These are phyloP conservation scores for Sporothrix curviconia DNA, from an alignment of 2,329 filamentous ascomycete species.

Conservation along the genomic window DNA sequence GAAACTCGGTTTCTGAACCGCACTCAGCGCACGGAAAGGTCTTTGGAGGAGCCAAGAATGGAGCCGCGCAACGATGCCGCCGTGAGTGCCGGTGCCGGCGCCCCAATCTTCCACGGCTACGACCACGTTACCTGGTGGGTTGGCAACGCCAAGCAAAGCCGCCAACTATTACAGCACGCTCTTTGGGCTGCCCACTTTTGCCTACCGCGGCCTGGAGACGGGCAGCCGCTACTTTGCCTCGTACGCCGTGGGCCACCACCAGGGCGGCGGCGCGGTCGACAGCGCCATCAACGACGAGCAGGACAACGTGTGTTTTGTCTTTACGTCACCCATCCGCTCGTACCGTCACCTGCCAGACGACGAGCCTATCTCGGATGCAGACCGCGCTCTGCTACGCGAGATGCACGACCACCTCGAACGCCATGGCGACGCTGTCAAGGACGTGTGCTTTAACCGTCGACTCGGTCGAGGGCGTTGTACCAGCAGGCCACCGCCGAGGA, in stretches of 20 bases:
- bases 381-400: constrained; percentile 60
- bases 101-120: constrained; percentile 67
- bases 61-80: not conserved
- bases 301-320: constrained; percentile 68
- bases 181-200: constrained; percentile 77
- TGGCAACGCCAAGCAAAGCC: constrained; percentile 91
- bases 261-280: constrained; percentile 8
- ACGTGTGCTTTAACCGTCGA: constrained; percentile 95
- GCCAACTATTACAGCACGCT: constrained; percentile 81
- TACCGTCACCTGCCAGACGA: constrained; percentile 46
- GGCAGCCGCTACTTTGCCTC: constrained; percentile 74
- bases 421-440: constrained; percentile 91
- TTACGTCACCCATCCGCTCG: constrained; percentile 73
- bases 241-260: constrained; percentile 67
- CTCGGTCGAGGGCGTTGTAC: constrained; percentile 75
- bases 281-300: constrained; percentile 28
- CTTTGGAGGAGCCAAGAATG: constrained; percentile 1
- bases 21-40: constrained; percentile 48
- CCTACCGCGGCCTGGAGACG: constrained; percentile 84
- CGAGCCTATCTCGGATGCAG: constrained; percentile 56
- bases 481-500: constrained; percentile 61
- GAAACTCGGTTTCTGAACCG: constrained; percentile 30
- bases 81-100: not conserved
- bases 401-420: constrained; percentile 78
- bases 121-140: constrained; percentile 96